Percentiles rank a stretch among this genome's conserved stretches.
phyloP scores from a whole-genome alignment of 768 basidiomycete genomes.

The Suillus alpinus region DNA sequence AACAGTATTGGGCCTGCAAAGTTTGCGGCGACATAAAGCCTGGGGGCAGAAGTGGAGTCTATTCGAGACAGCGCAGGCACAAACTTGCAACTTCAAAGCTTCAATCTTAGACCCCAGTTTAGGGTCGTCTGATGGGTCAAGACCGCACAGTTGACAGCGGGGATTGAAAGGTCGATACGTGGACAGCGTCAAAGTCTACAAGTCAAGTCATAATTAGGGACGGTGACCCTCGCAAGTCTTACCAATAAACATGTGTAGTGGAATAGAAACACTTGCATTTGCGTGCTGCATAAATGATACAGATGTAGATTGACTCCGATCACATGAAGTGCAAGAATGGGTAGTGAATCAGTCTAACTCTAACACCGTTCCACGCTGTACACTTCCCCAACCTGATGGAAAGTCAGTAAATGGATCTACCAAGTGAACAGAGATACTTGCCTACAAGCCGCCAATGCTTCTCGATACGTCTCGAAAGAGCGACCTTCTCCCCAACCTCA shows the following conservation, averaged over 20 bases:
- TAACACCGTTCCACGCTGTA: slow-evolving; percentile 79
- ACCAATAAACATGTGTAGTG: background rate
- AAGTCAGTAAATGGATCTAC: background rate
- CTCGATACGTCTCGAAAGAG: slow-evolving; percentile 89
- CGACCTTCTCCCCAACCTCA: slow-evolving; percentile 97
- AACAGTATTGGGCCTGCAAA: no score
- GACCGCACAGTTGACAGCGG: no score
- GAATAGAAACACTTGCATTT: background rate
- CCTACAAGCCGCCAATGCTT: slow-evolving; percentile 98
- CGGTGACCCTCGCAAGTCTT: background rate
- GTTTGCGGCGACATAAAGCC: no score
- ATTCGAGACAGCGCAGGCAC: no score
- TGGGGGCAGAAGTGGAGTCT: no score
- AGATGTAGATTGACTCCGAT: background rate
- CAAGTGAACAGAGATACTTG: slow-evolving; percentile 36
- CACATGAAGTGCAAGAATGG: background rate
- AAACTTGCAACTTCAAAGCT: no score
- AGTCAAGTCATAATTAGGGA: background rate
- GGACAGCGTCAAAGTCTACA: no score
- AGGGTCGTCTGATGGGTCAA: no score
- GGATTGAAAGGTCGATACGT: no score
- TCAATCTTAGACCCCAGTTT: no score
- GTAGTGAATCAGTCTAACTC: slow-evolving; percentile 62
- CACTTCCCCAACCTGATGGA: slow-evolving; percentile 64
- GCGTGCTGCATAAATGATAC: background rate